phyloP scores from a whole-genome alignment of 306 rosid species.

The Potentilla sterilis region DNA sequence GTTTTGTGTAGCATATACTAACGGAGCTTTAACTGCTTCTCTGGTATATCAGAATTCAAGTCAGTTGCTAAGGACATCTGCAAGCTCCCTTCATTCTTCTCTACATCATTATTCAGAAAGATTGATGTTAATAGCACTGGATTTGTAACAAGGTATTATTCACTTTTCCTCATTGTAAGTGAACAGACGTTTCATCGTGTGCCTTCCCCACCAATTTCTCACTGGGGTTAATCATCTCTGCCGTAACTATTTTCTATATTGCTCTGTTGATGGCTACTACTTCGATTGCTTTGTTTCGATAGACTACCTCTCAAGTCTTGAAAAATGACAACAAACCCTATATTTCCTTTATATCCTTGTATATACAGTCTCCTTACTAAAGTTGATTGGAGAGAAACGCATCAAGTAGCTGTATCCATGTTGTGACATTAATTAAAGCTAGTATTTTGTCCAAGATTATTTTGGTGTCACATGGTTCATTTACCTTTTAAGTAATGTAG shows the following conservation, averaged over 20 bases:
- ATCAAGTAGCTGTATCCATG: neutral
- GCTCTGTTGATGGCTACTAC: neutral
- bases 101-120: constrained; percentile 73
- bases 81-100: constrained; percentile 95
- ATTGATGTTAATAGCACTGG: constrained; percentile 74
- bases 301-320: neutral
- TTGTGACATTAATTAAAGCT: neutral
- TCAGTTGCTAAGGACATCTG: constrained; percentile 82
- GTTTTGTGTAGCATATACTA: constrained; percentile 26
- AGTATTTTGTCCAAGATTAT: neutral
- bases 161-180: constrained; percentile 18
- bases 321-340: neutral
- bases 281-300: neutral
- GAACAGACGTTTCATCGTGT: constrained; percentile 10
- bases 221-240: neutral
- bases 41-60: constrained; percentile 71
- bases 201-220: neutral
- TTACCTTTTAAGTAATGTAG: neutral
- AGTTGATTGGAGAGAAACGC: neutral
- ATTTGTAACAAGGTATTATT: constrained; percentile 72
- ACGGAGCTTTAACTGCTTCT: constrained; percentile 34
- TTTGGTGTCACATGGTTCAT: neutral
- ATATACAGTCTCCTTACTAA: neutral
- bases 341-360: neutral
- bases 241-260: neutral